Evolutionary conservation across 2,329 filamentous ascomycete species (phyloP).

Genomic region (Phaeosphaeria sp.): DNA sequence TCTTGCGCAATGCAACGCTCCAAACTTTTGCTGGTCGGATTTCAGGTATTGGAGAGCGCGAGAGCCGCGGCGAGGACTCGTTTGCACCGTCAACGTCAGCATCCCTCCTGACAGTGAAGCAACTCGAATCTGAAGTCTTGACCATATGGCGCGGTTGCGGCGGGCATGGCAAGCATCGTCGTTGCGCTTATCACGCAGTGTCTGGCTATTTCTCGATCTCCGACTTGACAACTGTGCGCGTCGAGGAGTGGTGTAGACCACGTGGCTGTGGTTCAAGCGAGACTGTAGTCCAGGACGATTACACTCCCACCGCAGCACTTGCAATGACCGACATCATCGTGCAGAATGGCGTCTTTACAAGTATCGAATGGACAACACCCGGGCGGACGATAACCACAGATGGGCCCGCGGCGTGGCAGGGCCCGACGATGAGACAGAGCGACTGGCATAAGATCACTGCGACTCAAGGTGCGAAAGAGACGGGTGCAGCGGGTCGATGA

Average conservation of each 20-base stretch:
- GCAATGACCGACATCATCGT: conserved; percentile 1
- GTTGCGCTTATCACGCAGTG: conserved; percentile 1
- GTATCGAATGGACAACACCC: conserved; percentile 5
- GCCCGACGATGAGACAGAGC: background rate
- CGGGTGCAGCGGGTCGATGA: background rate
- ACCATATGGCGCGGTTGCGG: background rate
- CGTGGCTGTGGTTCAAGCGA: background rate
- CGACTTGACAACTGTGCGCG: conserved; percentile 6
- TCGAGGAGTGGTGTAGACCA: background rate
- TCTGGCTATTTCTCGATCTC: background rate
- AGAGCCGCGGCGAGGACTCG: background rate
- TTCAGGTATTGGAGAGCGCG: background rate
- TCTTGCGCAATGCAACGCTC: conserved; percentile 3
- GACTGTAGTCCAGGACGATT: conserved; percentile 5
- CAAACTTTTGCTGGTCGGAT: background rate
- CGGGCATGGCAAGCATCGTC: background rate
- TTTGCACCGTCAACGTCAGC: background rate
- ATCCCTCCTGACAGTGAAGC: background rate
- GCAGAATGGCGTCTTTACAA: conserved; percentile 3
- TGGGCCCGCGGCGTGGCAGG: background rate
- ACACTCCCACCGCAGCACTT: conserved; percentile 3
- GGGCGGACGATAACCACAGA: background rate
- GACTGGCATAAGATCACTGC: background rate
- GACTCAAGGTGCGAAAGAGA: background rate
- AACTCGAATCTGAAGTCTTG: background rate